Evolutionary conservation across 495 filamentous ascomycete species (phyloP), one percentile per base, ranked within the genome.

Genomic region (Aspergillus coremiiformis): DNA sequence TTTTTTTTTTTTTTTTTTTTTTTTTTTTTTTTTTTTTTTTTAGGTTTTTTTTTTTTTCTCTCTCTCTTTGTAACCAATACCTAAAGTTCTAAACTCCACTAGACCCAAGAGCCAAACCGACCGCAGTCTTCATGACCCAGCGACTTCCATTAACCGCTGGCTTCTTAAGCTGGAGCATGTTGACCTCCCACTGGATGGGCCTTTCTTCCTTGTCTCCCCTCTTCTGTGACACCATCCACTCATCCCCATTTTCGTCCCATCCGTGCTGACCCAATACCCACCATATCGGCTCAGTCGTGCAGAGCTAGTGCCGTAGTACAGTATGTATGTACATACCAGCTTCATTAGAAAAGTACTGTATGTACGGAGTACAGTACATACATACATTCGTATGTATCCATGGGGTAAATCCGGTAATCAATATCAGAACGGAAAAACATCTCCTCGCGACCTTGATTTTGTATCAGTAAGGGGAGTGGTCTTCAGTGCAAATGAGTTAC

Each of bases 231-330:
- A 41, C 37, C 37, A 41, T 41, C 39, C 47, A 39, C 33, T 23
- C 43, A 46, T 20, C 32, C 29, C 29, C 29, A 32, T 32, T 32
- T 32, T 32, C 5, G 29, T 32, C 6, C 44, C 27, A 27, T 39
- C 47, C 47, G 47, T 49, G 47, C 47, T 49, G 47, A 53, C 47
- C 51, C 55, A 53, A 46, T 49, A 27, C 42, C 54, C 58, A 57
- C 54, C 51, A 33, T 49, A 49, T 44, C 45, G 58, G 54, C 51
- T 54, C 51, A 32, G 37, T 59, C 41, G 48, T 49, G 47, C 43
- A 26, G 35, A 22, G 0, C 43, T 41, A 48, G 51, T 43, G 24
- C 4, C 15, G 19, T 43, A 9, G 30, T 17, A 20, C n/a, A n/a
- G n/a, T n/a, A n/a, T n/a, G n/a, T n/a, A n/a, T n/a, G n/a, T n/a